These are phyloP conservation scores for Gryganskiella cystojenkinii DNA, from an alignment of 192 early-diverging fungal species.

Conservation along the genomic window DNA sequence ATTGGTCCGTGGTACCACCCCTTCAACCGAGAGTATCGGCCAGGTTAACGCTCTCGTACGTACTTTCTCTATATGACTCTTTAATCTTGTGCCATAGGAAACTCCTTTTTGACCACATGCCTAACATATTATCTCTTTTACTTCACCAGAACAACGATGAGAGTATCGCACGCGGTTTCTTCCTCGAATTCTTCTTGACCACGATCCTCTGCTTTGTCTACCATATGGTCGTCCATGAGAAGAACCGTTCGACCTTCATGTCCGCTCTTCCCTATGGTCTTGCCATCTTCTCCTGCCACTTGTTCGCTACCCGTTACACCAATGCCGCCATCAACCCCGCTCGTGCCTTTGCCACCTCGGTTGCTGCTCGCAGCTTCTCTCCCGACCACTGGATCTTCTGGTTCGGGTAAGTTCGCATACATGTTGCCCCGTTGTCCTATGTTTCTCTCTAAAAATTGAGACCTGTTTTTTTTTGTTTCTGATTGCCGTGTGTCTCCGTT, in stretches of 20 bases:
- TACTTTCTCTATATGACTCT: not conserved
- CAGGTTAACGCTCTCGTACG: conserved; percentile 31
- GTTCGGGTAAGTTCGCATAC: conserved; percentile 53
- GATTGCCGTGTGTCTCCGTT: not conserved
- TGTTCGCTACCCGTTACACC: conserved; percentile 39
- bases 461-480: not conserved
- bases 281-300: conserved; percentile 34
- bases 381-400: conserved; percentile 73
- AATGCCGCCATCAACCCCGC: conserved; percentile 76
- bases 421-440: not conserved
- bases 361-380: conserved; percentile 59
- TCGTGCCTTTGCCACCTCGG: conserved; percentile 67
- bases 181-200: conserved; percentile 50
- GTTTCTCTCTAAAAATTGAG: not conserved
- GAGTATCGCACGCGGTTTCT: conserved; percentile 39
- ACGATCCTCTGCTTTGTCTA: conserved; percentile 34
- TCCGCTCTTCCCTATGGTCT: conserved; percentile 34
- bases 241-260: conserved; percentile 41
- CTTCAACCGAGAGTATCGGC: not conserved
- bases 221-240: conserved; percentile 41
- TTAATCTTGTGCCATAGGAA: not conserved
- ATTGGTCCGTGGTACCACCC: conserved; percentile 35
- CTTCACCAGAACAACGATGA: conserved; percentile 10
- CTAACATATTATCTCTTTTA: not conserved
- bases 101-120: too few species aligned